A percentile compares a stretch with the other conserved stretches of the same genome.
Conservation (phyloP, 768 basidiomycete species). For the Gelatoporia subvermispora region DNA sequence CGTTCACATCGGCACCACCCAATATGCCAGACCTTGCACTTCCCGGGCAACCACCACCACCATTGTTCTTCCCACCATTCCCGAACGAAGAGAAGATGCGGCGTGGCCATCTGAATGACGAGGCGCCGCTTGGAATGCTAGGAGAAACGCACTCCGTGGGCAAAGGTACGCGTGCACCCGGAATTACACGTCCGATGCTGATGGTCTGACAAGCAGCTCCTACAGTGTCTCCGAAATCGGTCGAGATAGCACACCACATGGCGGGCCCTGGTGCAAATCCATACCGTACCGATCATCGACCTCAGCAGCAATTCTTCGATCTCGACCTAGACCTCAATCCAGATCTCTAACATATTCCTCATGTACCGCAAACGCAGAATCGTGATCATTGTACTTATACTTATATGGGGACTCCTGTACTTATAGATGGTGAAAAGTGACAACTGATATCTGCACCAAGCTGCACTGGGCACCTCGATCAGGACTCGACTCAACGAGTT, state of each 20-base stretch:
- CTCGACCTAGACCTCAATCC: constrained; percentile 84
- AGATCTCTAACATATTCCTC: constrained; percentile 42
- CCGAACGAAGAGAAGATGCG: constrained; percentile 92
- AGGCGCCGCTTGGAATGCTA: constrained; percentile 70
- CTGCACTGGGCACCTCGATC: too few relatives aligned
- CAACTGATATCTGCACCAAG: too few relatives aligned
- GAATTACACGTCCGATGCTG: not conserved
- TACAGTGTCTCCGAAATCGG: constrained; percentile 53
- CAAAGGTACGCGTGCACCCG: constrained; percentile 44
- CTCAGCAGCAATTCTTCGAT: constrained; percentile 58
- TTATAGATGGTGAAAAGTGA: too few relatives aligned
- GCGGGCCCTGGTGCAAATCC: constrained; percentile 51
- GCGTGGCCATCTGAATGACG: constrained; percentile 71
- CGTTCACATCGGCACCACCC: constrained; percentile 85
- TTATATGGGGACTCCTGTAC: too few relatives aligned
- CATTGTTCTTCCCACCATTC: constrained; percentile 85
- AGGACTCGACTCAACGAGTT: too few relatives aligned
- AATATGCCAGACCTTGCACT: constrained; percentile 74
- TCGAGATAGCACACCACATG: constrained; percentile 41
- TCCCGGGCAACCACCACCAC: constrained; percentile 70
- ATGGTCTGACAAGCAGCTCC: constrained; percentile 40
- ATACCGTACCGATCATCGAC: constrained; percentile 66
- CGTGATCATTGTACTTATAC: too few relatives aligned
- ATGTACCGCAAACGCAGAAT: too few relatives aligned
- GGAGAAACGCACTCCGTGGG: constrained; percentile 84